Evolutionary conservation across 108 stramenopile species (phyloP), one percentile per base, ranked within the genome.

Genomic region (Cyclotella cryptica): DNA sequence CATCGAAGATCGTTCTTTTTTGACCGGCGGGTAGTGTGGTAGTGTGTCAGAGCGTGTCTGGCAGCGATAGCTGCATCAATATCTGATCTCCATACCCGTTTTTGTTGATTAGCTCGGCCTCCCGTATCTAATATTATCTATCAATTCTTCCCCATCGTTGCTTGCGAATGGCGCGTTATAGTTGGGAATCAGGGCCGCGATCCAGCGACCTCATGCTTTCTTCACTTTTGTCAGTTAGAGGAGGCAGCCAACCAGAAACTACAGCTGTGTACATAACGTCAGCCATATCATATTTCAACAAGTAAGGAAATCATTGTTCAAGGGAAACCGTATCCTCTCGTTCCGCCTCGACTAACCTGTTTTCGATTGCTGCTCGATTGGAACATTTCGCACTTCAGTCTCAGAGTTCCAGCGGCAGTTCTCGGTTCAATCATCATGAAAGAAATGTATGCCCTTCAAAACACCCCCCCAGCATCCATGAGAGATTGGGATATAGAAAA

Each of bases 361-460:
- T 35, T 35, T 35, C 35, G 35, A 5, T 6, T 35, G 35, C 35
- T 35, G 2, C 2, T 35, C 35, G 2, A 2, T 35, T 35, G 35
- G 35, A 35, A 35, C 35, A 35, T 35, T 35, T 35, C 35, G 4
- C 35, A 5, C 35, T 35, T 35, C 47, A 49, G 47, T 41, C 71
- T 79, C 4, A 62, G 78, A 3, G 78, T 79, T 14, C 78, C 78
- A 21, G 80, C 80, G 0, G 80, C 80, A 40, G 75, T 81, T 15
- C 61, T 81, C 17, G 60, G 60, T 69, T 64, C 69, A 41, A 81
- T 81, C 29, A 63, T 70, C 39, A 81, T 81, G 70, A 77, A 81
- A 40, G 80, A 81, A 63, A 81, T 81, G 80, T 81, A 70, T 46
- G 70, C 75, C 19, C 49, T 81, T 15, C 80, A 81, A 77, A 63